Conservation (phyloP, 2,329 filamentous ascomycete species). For the Paracorniculantispora psalliotae region DNA sequence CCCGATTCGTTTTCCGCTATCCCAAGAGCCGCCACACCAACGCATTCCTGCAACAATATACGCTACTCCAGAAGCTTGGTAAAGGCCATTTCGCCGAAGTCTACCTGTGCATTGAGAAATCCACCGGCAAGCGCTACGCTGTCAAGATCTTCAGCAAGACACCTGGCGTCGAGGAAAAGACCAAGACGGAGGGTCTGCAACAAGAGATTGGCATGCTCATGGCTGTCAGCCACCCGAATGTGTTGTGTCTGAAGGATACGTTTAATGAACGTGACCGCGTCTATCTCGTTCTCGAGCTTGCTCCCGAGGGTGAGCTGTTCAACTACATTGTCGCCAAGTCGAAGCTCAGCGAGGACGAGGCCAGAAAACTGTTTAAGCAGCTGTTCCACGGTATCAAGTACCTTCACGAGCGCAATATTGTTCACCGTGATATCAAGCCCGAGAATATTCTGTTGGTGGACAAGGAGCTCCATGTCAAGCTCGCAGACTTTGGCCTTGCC, state of each 20-base stretch:
- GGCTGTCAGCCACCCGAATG: conserved; percentile 91
- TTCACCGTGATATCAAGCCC: conserved; percentile 95
- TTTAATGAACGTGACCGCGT: conserved; percentile 89
- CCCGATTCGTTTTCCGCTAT: conserved; percentile 88
- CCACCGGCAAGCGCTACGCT: conserved; percentile 74
- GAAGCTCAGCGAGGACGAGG: conserved; percentile 78
- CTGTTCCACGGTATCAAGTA: conserved; percentile 94
- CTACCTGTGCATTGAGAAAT: conserved; percentile 83
- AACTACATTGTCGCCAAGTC: conserved; percentile 89
- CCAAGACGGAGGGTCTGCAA: conserved; percentile 79
- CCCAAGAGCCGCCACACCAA: conserved; percentile 69
- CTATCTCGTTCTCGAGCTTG: conserved; percentile 86
- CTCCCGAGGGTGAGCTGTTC: conserved; percentile 90
- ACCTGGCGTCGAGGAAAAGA: conserved; percentile 72
- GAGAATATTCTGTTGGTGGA: conserved; percentile 92
- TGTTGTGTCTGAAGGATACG: conserved; percentile 89
- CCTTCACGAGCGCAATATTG: conserved; percentile 92
- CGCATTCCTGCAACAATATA: conserved; percentile 82
- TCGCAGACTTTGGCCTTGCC: conserved; percentile 93
- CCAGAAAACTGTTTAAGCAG: conserved; percentile 83
- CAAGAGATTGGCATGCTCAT: conserved; percentile 96
- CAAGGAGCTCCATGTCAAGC: conserved; percentile 78
- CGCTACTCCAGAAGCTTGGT: conserved; percentile 75
- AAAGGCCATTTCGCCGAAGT: conserved; percentile 96
- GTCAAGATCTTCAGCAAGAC: conserved; percentile 94